A percentile compares a stretch with the other conserved stretches of the same genome.
phyloP scores from a whole-genome alignment of 441 rosid genomes.

The Populus tomentosa region DNA sequence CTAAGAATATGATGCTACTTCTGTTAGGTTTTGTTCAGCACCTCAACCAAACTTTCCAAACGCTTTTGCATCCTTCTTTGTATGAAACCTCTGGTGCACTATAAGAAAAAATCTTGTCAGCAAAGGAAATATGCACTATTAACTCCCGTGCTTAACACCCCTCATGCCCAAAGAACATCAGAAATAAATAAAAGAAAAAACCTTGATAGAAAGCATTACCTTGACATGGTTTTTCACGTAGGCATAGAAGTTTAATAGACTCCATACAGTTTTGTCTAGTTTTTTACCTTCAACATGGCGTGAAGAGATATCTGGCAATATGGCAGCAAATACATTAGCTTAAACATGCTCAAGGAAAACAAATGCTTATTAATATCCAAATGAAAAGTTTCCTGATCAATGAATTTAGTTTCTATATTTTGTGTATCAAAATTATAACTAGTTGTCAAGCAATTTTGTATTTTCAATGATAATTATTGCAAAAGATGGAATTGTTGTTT shows the following conservation, averaged over 20 bases:
- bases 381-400: not conserved
- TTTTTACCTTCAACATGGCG: constrained; percentile 57
- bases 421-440: not conserved
- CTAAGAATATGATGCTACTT: constrained; percentile 7
- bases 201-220: constrained; percentile 34
- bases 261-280: constrained; percentile 80
- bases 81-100: constrained; percentile 81
- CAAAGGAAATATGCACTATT: not conserved
- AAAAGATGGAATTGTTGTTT: constrained; percentile 1
- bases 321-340: constrained; percentile 2
- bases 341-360: not conserved
- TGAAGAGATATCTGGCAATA: constrained; percentile 56
- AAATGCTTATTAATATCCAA: constrained; percentile 2
- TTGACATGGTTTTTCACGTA: constrained; percentile 72
- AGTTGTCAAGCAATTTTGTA: not conserved
- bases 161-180: not conserved
- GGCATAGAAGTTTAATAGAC: constrained; percentile 69
- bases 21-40: constrained; percentile 22
- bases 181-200: not conserved
- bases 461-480: not conserved
- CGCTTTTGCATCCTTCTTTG: constrained; percentile 82
- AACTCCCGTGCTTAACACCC: not conserved
- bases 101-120: constrained; percentile 20
- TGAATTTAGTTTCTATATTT: not conserved
- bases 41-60: constrained; percentile 73